These are phyloP conservation scores for Colletotrichum theobromicola DNA, from an alignment of 2,329 filamentous ascomycete genomes.

Conservation along the genomic window DNA sequence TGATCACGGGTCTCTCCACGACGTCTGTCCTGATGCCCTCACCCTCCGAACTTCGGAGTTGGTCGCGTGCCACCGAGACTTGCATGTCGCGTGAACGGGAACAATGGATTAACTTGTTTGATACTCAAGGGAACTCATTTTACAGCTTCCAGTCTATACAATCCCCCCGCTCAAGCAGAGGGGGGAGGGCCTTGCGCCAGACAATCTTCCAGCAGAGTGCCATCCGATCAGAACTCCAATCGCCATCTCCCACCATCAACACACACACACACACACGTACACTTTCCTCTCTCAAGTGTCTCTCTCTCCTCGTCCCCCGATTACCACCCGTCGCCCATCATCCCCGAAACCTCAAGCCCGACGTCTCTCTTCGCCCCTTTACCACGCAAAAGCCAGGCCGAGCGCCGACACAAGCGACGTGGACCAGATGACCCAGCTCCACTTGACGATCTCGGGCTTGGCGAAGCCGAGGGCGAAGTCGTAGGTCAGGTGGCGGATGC, in stretches of 20 bases:
- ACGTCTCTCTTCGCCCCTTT: slow-evolving; percentile 23
- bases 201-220: slow-evolving; percentile 5
- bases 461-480: slow-evolving; percentile 58
- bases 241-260: background rate
- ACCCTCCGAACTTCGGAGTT: background rate
- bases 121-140: slow-evolving; percentile 20
- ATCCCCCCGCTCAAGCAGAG: background rate
- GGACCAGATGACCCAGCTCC: slow-evolving; percentile 54
- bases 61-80: background rate
- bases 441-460: slow-evolving; percentile 49
- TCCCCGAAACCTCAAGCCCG: background rate
- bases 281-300: background rate
- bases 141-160: slow-evolving; percentile 23
- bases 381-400: slow-evolving; percentile 55
- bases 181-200: slow-evolving; percentile 7
- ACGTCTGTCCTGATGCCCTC: background rate
- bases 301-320: background rate
- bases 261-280: background rate
- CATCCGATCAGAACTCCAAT: slow-evolving; percentile 18
- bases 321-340: background rate
- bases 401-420: slow-evolving; percentile 47
- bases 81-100: background rate
- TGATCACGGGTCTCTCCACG: background rate
- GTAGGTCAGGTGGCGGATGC: slow-evolving; percentile 58
- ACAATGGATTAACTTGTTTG: slow-evolving; percentile 13